Evolutionary conservation across 2,329 filamentous ascomycete genomes (phyloP).

Genomic region (Seiridium unicorne): DNA sequence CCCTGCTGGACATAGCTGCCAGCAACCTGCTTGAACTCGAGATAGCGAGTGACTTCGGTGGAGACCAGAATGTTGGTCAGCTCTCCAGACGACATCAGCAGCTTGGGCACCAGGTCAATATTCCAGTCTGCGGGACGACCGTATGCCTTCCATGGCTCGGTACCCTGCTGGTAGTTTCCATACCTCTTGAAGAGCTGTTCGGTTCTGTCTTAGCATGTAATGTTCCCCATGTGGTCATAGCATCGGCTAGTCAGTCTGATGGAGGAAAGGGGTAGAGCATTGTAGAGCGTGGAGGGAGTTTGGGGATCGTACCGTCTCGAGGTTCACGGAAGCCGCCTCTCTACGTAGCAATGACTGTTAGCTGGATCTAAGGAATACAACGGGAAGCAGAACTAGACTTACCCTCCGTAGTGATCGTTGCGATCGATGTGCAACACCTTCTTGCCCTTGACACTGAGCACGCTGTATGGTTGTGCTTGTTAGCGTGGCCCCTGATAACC

Average conservation of each 20-base stretch:
- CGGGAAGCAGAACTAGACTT: conserved; percentile 37
- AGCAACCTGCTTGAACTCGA: conserved; percentile 92
- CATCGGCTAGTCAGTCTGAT: conserved; percentile 8
- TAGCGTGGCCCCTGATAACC: background rate
- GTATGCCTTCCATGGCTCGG: conserved; percentile 98
- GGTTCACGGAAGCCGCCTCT: conserved; percentile 94
- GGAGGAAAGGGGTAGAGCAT: conserved; percentile 5
- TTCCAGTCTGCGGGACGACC: conserved; percentile 98
- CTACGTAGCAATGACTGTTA: conserved; percentile 41
- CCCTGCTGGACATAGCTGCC: conserved; percentile 97
- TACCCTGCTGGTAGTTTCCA: conserved; percentile 73
- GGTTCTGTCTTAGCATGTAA: background rate
- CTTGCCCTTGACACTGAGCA: conserved; percentile 97
- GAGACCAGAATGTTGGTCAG: conserved; percentile 98
- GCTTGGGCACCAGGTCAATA: conserved; percentile 96
- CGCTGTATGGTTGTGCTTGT: conserved; percentile 47
- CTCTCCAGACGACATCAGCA: conserved; percentile 98
- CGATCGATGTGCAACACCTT: conserved; percentile 99
- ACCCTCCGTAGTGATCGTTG: conserved; percentile 98
- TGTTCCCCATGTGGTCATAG: background rate
- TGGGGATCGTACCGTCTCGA: conserved; percentile 69
- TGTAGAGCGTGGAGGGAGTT: conserved; percentile 8
- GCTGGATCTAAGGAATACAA: conserved; percentile 18
- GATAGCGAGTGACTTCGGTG: conserved; percentile 85
- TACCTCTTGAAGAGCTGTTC: conserved; percentile 92